Conservation (phyloP, 345 rosid species). For the Lumnitzera racemosa region DNA sequence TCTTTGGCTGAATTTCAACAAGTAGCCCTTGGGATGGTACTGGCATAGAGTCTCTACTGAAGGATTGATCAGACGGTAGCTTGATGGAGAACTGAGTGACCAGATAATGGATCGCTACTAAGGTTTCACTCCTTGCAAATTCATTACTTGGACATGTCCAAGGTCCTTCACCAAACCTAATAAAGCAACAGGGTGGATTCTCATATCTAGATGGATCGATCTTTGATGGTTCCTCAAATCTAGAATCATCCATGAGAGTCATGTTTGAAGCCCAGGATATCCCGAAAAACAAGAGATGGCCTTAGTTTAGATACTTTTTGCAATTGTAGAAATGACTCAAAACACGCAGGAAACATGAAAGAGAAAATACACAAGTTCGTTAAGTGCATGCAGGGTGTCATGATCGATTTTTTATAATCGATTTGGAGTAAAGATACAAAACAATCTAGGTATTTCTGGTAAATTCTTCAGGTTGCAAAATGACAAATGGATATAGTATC, state of each 20-base stretch:
- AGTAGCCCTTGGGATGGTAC: conserved; percentile 39
- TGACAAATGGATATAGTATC: not conserved
- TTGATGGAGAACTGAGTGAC: conserved; percentile 44
- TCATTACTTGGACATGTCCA: conserved; percentile 51
- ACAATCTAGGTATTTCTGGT: no score
- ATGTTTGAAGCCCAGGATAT: conserved; percentile 16
- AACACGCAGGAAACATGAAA: not conserved
- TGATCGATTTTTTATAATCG: not conserved
- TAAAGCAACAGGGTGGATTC: conserved; percentile 30
- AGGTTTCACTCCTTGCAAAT: conserved; percentile 45
- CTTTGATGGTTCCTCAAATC: conserved; percentile 20
- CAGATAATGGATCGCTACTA: conserved; percentile 34
- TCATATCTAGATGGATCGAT: conserved; percentile 24
- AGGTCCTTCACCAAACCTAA: conserved; percentile 43
- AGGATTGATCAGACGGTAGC: conserved; percentile 21
- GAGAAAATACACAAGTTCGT: no score
- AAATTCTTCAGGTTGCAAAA: not conserved
- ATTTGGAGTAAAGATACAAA: not conserved
- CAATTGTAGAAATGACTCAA: no score
- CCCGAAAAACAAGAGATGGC: conserved; percentile 4
- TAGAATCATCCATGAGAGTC: conserved; percentile 26
- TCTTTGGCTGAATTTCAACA: conserved; percentile 22
- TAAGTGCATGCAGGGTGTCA: no score
- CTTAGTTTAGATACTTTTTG: no score
- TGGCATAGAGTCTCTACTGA: conserved; percentile 39